Percentiles rank a stretch among this genome's conserved stretches.
phyloP scores from a whole-genome alignment of 2,329 filamentous ascomycete species.

The Curvularia lunata region DNA sequence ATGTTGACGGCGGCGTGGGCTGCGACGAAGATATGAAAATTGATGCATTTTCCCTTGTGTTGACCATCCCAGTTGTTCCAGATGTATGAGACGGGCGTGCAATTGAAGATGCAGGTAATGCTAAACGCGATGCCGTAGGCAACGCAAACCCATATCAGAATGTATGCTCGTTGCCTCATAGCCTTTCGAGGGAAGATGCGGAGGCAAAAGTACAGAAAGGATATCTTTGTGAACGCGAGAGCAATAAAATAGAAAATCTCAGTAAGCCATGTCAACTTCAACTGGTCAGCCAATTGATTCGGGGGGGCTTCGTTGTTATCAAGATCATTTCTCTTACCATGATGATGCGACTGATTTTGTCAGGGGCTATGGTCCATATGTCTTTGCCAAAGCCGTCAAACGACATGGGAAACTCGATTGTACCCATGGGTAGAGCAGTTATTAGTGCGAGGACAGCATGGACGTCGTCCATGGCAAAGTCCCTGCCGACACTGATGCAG shows the following conservation, averaged over 20 bases:
- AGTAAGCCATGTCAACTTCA: constrained; percentile 22
- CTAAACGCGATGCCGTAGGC: constrained; percentile 29
- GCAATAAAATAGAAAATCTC: constrained; percentile 40
- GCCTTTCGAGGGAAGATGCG: constrained; percentile 34
- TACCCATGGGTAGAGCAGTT: constrained; percentile 18
- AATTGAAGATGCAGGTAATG: constrained; percentile 29
- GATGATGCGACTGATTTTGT: constrained; percentile 25
- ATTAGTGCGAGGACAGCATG: constrained; percentile 18
- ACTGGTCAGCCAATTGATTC: background rate
- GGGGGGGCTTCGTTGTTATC: no score
- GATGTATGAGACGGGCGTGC: constrained; percentile 22
- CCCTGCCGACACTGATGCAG: constrained; percentile 2
- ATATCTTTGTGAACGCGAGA: constrained; percentile 28
- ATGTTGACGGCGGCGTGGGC: constrained; percentile 25
- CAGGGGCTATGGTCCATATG: constrained; percentile 55
- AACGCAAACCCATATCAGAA: constrained; percentile 11
- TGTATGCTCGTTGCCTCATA: constrained; percentile 24
- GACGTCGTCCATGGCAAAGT: constrained; percentile 20
- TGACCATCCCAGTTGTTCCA: constrained; percentile 33
- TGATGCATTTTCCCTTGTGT: constrained; percentile 34
- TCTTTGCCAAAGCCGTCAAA: constrained; percentile 56
- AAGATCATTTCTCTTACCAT: background rate
- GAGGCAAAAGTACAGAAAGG: constrained; percentile 34
- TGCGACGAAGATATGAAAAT: constrained; percentile 23
- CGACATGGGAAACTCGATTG: constrained; percentile 19